Evolutionary conservation across 352 stramenopile genomes (phyloP).

Genomic region (Phytopythium aichiense): DNA sequence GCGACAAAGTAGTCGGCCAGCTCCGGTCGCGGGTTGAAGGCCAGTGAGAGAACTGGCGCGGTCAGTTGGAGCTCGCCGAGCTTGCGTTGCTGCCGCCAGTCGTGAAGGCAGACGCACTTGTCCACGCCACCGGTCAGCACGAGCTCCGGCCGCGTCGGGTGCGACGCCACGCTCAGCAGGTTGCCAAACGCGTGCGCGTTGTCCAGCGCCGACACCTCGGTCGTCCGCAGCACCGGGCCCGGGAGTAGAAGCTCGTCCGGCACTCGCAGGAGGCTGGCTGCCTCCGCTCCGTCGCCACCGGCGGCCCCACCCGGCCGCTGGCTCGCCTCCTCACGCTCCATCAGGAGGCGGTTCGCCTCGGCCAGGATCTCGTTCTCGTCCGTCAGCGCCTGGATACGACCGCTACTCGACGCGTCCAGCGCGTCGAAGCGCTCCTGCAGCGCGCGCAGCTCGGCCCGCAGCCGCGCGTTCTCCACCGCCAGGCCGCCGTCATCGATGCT

Average conservation of each 20-base stretch:
- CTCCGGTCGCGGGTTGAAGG: conserved; percentile 46
- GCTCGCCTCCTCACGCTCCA: conserved; percentile 43
- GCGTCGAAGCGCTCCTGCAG: conserved; percentile 51
- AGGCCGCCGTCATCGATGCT: conserved; percentile 20
- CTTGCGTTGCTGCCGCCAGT: conserved; percentile 50
- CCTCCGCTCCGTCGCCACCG: neutral
- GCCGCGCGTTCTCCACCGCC: conserved; percentile 39
- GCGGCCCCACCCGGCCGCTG: conserved; percentile 14
- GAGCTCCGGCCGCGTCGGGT: conserved; percentile 29
- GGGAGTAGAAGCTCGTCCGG: conserved; percentile 71
- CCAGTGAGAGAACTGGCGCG: conserved; percentile 52
- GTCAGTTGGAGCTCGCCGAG: conserved; percentile 31
- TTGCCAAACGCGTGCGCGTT: conserved; percentile 65
- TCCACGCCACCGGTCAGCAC: conserved; percentile 68
- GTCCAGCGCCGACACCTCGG: conserved; percentile 28
- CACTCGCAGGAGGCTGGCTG: conserved; percentile 28
- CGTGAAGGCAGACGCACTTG: conserved; percentile 64
- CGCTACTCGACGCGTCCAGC: conserved; percentile 23
- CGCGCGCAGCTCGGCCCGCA: conserved; percentile 35
- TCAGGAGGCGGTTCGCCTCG: conserved; percentile 65
- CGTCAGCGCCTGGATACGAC: conserved; percentile 49
- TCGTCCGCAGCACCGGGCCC: conserved; percentile 26
- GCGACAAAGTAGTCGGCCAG: conserved; percentile 55
- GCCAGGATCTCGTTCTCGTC: conserved; percentile 75
- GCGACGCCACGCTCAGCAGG: conserved; percentile 54